Base-by-base conservation (phyloP, 495 filamentous ascomycete genomes). In the Daldinia grandis region DNA sequence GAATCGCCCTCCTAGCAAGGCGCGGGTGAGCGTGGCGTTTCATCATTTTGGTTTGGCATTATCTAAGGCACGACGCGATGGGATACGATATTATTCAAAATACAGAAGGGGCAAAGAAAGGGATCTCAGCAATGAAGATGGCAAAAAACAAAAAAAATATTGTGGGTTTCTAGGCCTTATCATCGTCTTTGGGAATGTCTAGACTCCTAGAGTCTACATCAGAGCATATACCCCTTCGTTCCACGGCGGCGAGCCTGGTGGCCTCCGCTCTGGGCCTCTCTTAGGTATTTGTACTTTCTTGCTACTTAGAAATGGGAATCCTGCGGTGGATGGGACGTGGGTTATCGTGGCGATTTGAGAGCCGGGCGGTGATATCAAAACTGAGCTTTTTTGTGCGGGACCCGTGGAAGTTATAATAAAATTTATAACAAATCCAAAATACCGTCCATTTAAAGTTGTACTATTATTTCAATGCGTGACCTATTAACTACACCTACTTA, bases 1-100 rank as follows among this genome's bases (percentile, higher is more conserved):
- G n/a, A 19, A 47, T n/a, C 51, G 61, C 61, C 53, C 62, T 61
- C 56, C 44, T 31, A 49, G 67, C 71, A 50, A 74, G 71, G 62
- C 67, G 62, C 49, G 58, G 71, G 61, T 57, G 58, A 70, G 62
- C 51, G 64, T 49, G 71, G 71, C 71, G 71, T 74, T 74, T 64
- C 47, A 66, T 69, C 51, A 53, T 69, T 73, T 69, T 70, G 66
- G 71, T 51, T 57, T 58, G 66, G 67, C 53, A 74, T 74, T 51
- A 74, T 74, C 61, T 66, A 73, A 37, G 57, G 65, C 54, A 74
- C 58, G 71, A 74, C 63, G 67, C 67, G 58, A 74, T 53, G 71
- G 71, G 66, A 67, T 60, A 74, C 58, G 71, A 74, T 64, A 71
- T 74, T 17, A 66, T 63, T 66, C 62, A 38, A 57, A 74, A 65